Base-by-base conservation (phyloP, 2,329 filamentous ascomycete genomes). In the Nemania bipapillata region DNA sequence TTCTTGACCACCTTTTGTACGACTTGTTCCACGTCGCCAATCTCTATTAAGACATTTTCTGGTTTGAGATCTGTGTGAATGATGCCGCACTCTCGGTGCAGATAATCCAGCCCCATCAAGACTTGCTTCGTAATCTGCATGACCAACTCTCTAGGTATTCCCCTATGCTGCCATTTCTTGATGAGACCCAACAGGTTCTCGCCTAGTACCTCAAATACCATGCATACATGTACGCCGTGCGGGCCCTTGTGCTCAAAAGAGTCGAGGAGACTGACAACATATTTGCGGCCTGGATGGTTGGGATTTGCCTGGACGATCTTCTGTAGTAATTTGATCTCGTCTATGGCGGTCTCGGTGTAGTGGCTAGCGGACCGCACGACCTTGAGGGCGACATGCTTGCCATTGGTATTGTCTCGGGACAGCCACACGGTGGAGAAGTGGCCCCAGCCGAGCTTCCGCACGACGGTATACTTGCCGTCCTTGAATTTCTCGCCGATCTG, bases 121-220 rank as follows among this genome's bases (percentile, higher is more conserved):
- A 98, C 96, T 83, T 99, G 96, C 82, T 98, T 98, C 32, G 96
- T 96, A 81, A 99, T 99, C 81, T 98, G 96, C 85, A 97, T 97
- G 79, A 98, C 96, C 15, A 99, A 86, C 17, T 93, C 89, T 90
- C 97, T 97, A 50, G 96, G 96, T 66, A 99, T 98, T 56, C 96
- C 96, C 69, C 96, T 89, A 80, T 98, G 96, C 80, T 98, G 97
- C 94, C 95, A 98, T 76, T 93, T 90, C 88, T 98, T 98, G 86
- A 99, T 97, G 78, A 99, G 83, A 28, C 96, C 95, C 61, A 98
- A 84, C 72, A 98, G 82, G 78, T 98, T 98, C 86, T 98, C 94
- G 62, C 96, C 96, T 65, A 99, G 83, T 3, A 99, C 96, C 81
- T 99, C 96, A 76, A 99, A 99, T 7, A 99, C 96, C 95, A 99